Base-by-base conservation (phyloP, 2,329 filamentous ascomycete species). In the Tolypocladium inflatum region DNA sequence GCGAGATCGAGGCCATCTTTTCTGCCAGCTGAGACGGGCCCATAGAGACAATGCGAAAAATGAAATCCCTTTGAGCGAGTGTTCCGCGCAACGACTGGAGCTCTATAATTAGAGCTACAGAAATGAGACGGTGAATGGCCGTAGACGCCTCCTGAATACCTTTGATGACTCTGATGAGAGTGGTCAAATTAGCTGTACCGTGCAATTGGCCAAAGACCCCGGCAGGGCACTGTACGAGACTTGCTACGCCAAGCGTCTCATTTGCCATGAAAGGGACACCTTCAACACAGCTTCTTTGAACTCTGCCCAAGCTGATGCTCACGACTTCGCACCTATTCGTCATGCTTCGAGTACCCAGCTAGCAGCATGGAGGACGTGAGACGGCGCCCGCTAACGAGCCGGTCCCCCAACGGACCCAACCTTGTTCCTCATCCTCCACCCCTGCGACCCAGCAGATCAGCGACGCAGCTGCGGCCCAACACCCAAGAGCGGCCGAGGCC, bases 1-100 rank as follows among this genome's bases (percentile, higher is more conserved):
- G 76, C 19, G 81, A 84, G 65, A 74, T 89, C 69, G 80, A 89
- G 65, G 70, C 72, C 17, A 57, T 72, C 35, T 33, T 55, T 33
- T 33, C 30, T 9, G 45, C 26, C 17, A 30, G 45, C 45, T 48
- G 15, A 48, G 17, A 6, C 30, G 1, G 6, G 26, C 26, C 13
- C 7, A 50, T 33, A 33, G 17, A 50, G 45, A 48, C 26, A 50
- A 50, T 33, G 45, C 2, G 26, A 50, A 33, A 33, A n/a, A 13
- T 4, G 9, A 33, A 33, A 11, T 6, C 26, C n/a, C 17, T 13
- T 17, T n/a, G 19, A 35, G 37, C 37, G 37, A 38, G 15, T 13
- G 37, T 1, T 11, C 10, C 37, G 37, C 5, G 37, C 15, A 38
- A 5, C 37, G 6, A 38, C 4, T 5, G 11, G 37, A 38, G 13